Base-by-base conservation (phyloP, 805 yeast species). In the Saccharomyces jurei region DNA sequence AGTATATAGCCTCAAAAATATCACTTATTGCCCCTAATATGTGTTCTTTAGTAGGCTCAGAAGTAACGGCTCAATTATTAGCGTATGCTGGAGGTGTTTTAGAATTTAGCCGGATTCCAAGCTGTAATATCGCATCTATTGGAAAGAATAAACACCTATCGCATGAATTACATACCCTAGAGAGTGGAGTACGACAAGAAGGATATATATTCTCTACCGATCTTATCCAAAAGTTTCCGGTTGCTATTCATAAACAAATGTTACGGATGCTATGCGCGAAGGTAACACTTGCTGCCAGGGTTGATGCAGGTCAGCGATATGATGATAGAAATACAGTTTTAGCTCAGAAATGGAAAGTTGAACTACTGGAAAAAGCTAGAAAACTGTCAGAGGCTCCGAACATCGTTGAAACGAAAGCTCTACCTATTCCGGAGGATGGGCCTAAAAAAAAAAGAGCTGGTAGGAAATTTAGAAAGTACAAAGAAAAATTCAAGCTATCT, bases 391-490 rank as follows among this genome's bases (percentile, higher is more conserved):
- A 83, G 5, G 94, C 97, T 0, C 97, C 98, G 0, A 86, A 83
- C 25, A 77, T 77, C 1, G 74, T 79, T 14, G 83, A 82, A 55
- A 84, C 91, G 0, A 77, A 90, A 50, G 89, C 89, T 0, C 68
- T 83, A 5, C 85, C 92, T 0, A 73, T 79, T 3, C 97, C 97
- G 0, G 74, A 81, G 17, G 96, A 90, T 53, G 78, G 77, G 53
- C 81, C 83, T 50, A 83, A 92, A 4, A 88, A 89, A 70, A 87
- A 84, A 61, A 76, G 99, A 62, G 97, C 95, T 1, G 99, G 99
- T 0, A 75, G 83, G 59, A 73, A 92, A 54, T 78, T 86, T 60
- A 76, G 96, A 51, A 90, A 89, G 69, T 79, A 82, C 73, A 89
- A 88, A 68, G 87, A 89, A 65, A 83, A 87, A 64, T 84, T 86